Base-by-base conservation (phyloP, 345 rosid genomes). In the Pugionium cornutum region DNA sequence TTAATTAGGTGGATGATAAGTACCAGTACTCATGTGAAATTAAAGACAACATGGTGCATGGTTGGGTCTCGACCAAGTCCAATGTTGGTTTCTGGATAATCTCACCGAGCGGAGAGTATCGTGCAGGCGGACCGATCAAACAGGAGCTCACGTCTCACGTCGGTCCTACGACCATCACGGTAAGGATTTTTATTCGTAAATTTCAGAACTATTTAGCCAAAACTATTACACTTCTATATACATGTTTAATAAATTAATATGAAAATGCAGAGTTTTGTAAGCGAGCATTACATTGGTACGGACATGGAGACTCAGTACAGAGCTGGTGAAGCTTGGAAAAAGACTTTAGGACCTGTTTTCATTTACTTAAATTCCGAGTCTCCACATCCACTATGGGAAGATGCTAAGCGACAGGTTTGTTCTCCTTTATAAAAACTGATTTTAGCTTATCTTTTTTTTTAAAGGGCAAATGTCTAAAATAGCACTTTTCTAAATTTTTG, bases 81-180 rank as follows among this genome's bases (percentile, higher is more conserved):
- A 54, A 77, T 1, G 83, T 84, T 0, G 99, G 97, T 27, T 86
- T 94, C 61, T 90, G 99, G 97, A 60, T 94, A 69, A 90, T 94
- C 74, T 82, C 86, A 30, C 91, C 99, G 0, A 83, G 86, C 33
- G 51, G 80, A 9, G 97, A 94, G 71, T 85, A 80, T 61, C 83
- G 83, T 0, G 70, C 75, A 0, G 88, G 87, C 48, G 99, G 99
- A 9, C 95, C 99, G 1, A 27, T 70, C 52, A 88, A 94, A 47
- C 97, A 94, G 46, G 99, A 90, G n/a, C 92, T 94, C 36, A 86
- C 97, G 8, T 81, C 92, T 49, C 99, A 88, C 62, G 89, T 73
- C 0, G 99, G 97, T 30, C 96, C 99, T 1, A 74, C 75, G 7
- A 53, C 81, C 1, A 77, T 94, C 48, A 57, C 80, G 11, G 99